Base-by-base conservation (phyloP, 331 rosid species). In the Rosa hybrid region DNA sequence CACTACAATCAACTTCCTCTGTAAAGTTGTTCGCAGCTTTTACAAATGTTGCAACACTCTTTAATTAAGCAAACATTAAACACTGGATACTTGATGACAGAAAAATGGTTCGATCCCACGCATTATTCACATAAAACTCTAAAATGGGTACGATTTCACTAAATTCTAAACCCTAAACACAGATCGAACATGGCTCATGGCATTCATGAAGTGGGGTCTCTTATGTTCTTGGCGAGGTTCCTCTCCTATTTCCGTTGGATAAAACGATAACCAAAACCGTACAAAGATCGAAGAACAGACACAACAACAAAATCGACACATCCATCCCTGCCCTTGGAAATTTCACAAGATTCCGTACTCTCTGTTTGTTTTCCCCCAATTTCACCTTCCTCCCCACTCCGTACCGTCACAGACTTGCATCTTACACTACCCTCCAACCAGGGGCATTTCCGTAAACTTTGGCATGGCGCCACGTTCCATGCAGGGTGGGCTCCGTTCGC, bases 301-400 rank as follows among this genome's bases (percentile, higher is more conserved):
- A 77, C 20, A 51, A 30, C 65, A n/a, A 18, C 34, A 30, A 30
- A 30, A 30, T 30, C 34, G 34, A 30, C 11, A 54, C 64, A 6
- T 18, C 2, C 13, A 1, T 30, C 4, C 13, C 1, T 3, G 59
- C 80, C 79, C 5, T 71, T 54, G 84, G 90, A 86, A 88, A 84
- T 77, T 88, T 81, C 84, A 65, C 72, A 76, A 75, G 69, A 60
- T 75, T 82, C 88, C 87, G 82, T 86, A 88, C 87, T 45, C 17
- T 74, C 8, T 81, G 65, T 54, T 70, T 42, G 54, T 70, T 68
- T 68, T 5, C 13, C 2, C 5, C 42, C n/a, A 20, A 6, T 42
- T 77, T 76, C 46, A 64, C 21, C 16, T 1, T 34, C 41, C 50
- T 68, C 71, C 8, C 50, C 7, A 53, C 12, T 68, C 85, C 67